phyloP scores from a whole-genome alignment of 495 filamentous ascomycete species.

The Corynascus novoguineensis region DNA sequence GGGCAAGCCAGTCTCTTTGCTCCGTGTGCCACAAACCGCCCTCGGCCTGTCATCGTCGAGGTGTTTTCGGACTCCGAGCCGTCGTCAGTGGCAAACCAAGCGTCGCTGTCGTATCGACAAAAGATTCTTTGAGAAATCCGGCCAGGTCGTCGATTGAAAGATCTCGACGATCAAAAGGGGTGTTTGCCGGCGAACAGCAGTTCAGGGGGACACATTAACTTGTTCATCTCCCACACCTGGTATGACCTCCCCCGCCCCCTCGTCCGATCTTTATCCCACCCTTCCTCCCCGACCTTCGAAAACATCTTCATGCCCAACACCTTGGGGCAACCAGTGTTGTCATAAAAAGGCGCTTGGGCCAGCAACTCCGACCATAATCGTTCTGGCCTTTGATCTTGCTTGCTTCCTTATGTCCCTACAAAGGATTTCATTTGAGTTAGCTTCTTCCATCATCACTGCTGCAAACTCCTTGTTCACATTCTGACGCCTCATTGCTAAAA shows the following conservation, averaged over 20 bases:
- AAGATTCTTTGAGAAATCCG: conserved; percentile 4
- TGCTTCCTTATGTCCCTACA: background rate
- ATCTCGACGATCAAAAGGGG: conserved; percentile 26
- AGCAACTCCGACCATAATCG: background rate
- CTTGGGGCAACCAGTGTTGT: background rate
- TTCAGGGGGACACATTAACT: conserved; percentile 93
- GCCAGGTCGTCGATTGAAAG: conserved; percentile 32
- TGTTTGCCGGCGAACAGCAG: conserved; percentile 34
- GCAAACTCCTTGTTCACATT: background rate
- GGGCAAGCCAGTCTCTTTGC: conserved; percentile 10
- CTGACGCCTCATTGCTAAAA: background rate
- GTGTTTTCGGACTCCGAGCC: background rate
- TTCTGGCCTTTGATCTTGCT: no score
- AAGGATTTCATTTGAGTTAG: conserved; percentile 9
- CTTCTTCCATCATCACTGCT: background rate
- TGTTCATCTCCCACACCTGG: conserved; percentile 91
- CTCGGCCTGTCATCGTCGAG: conserved; percentile 13
- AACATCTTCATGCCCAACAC: conserved; percentile 11
- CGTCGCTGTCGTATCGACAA: conserved; percentile 2
- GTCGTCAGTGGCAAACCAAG: conserved; percentile 8
- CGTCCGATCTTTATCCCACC: background rate
- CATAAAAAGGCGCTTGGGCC: background rate
- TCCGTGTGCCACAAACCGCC: conserved; percentile 7
- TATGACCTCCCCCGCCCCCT: conserved; percentile 45
- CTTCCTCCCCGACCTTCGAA: background rate